Evolutionary conservation across 2,329 filamentous ascomycete genomes (phyloP), one percentile per base, ranked within the genome.

Genomic region (Penicillium sp.): DNA sequence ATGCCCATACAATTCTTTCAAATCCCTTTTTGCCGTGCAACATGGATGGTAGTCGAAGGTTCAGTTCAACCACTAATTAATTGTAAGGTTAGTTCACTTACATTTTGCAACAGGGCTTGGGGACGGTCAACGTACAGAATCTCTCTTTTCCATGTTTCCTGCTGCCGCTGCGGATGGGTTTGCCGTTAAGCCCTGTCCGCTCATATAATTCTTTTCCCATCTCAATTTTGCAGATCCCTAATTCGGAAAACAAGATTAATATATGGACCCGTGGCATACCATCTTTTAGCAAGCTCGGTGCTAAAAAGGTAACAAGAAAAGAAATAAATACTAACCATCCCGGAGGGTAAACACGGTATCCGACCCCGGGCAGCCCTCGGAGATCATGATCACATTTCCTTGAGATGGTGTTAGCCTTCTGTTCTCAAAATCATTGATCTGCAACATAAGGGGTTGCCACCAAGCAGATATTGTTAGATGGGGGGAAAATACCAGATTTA

Each of bases 311-410:
- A n/a, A n/a, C n/a, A n/a, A n/a, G 24, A 28, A 28, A 28, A 28
- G 24, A 28, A 28, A 28, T 28, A 10, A 8, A 14, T n/a, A 58
- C 70, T 48, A 77, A 84, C 91, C 92, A 61, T 91, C 83, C 52
- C 77, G 80, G 1, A 97, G 75, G 0, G 83, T 83, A 69, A 91
- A 93, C 2, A 88, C 79, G 63, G 89, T 90, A 65, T 92, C 88
- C 2, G 87, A 80, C 2, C 85, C 87, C 7, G 82, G 77, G 28
- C 83, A 82, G 11, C 91, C 92, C 71, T 92, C 84, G 0, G 92
- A 96, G 2, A 96, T 81, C 88, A 97, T 90, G 62, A 90, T 73
- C 45, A 95, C 78, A 67, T 91, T 87, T 5, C 91, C 91, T 92
- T 55, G 2, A 31, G 34, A 19, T 7, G 23, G 13, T 49, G 19